Percentiles rank a stretch among this genome's conserved stretches.
Evolutionary conservation across 2,329 filamentous ascomycete genomes (phyloP).

Genomic region (Alternaria ethzedia): DNA sequence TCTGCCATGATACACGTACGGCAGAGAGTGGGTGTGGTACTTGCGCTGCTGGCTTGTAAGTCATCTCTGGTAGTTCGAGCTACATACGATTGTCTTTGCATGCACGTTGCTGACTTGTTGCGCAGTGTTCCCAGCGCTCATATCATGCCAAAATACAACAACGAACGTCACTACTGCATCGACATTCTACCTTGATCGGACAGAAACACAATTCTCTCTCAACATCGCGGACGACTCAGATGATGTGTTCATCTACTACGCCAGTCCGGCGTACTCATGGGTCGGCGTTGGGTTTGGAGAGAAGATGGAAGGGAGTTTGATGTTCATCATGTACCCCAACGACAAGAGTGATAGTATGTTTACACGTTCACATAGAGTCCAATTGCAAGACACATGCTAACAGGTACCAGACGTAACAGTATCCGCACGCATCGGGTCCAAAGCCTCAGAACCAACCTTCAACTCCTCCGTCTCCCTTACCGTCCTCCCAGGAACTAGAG

Average conservation of each 20-base stretch:
- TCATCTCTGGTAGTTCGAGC: not conserved
- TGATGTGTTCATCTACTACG: conserved; percentile 46
- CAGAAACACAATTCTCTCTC: conserved; percentile 46
- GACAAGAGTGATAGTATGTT: conserved; percentile 41
- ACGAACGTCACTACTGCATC: conserved; percentile 28
- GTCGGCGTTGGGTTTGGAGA: conserved; percentile 53
- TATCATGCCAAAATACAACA: conserved; percentile 21
- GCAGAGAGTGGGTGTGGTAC: conserved; percentile 7
- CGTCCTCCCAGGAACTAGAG: conserved; percentile 35
- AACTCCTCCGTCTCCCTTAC: conserved; percentile 37
- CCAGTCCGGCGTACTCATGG: conserved; percentile 51
- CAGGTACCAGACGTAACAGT: conserved; percentile 42
- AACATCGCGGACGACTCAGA: conserved; percentile 41
- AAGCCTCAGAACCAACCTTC: conserved; percentile 46
- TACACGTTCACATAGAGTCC: too few species aligned
- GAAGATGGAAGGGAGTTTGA: conserved; percentile 52
- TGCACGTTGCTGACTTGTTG: not conserved
- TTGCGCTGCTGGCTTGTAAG: conserved; percentile 20
- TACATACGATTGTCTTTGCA: not conserved
- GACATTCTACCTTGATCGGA: conserved; percentile 40
- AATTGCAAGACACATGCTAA: too few species aligned
- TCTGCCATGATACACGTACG: conserved; percentile 2
- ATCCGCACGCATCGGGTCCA: conserved; percentile 44
- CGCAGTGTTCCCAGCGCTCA: conserved; percentile 23
- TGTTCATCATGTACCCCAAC: conserved; percentile 54